A percentile compares a stretch with the other conserved stretches of the same genome.
phyloP scores from a whole-genome alignment of 2,329 filamentous ascomycete genomes.

The Diaporthe sp. region DNA sequence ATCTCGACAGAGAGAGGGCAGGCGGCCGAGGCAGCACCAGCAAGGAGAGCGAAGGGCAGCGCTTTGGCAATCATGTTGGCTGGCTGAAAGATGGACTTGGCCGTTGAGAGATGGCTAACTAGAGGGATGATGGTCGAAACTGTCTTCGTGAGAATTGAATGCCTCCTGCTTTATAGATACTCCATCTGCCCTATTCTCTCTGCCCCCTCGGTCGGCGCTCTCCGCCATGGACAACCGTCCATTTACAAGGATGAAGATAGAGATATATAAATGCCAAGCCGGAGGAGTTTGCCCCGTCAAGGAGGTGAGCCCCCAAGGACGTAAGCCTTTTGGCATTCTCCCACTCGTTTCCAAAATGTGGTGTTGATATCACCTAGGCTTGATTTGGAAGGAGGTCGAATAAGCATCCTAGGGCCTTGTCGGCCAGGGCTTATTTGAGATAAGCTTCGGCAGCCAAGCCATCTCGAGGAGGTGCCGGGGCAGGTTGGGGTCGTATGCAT shows the following conservation, averaged over 20 bases:
- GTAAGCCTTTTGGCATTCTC: background rate
- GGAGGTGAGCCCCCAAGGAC: background rate
- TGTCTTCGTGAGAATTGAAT: no score
- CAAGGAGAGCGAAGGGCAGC: slow-evolving; percentile 38
- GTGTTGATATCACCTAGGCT: background rate
- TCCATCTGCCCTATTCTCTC: background rate
- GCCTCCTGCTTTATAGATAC: background rate
- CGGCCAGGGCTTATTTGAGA: slow-evolving; percentile 23
- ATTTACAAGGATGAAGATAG: slow-evolving; percentile 4
- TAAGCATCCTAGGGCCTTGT: background rate
- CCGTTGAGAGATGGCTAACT: background rate
- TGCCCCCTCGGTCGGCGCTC: no score
- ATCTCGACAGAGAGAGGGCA: slow-evolving; percentile 41
- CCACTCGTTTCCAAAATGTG: background rate
- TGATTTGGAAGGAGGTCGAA: slow-evolving; percentile 14
- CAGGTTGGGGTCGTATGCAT: slow-evolving; percentile 5
- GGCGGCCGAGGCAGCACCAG: slow-evolving; percentile 39
- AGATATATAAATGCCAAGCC: background rate
- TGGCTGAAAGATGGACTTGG: background rate
- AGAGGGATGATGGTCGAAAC: background rate
- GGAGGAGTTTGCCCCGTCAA: slow-evolving; percentile 9
- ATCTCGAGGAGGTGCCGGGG: slow-evolving; percentile 15
- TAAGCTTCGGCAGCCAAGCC: slow-evolving; percentile 29
- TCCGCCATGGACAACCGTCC: background rate
- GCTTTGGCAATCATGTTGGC: slow-evolving; percentile 36